These are phyloP conservation scores for Lentinula detonsa DNA, from an alignment of 768 basidiomycete genomes.

Conservation along the genomic window DNA sequence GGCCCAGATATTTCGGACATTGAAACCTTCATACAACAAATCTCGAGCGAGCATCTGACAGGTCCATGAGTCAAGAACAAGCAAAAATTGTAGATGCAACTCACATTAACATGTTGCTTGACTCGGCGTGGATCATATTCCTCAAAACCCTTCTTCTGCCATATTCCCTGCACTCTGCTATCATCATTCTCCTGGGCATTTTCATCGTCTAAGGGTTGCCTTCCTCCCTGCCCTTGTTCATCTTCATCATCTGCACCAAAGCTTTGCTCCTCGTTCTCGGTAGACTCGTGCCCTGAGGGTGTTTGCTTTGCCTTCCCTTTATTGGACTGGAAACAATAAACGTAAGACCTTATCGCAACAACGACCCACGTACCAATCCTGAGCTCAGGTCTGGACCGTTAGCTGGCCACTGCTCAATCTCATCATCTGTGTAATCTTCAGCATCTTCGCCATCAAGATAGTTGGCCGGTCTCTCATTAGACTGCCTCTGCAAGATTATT, in stretches of 20 bases:
- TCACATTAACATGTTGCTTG: background rate
- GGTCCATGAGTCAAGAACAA: background rate
- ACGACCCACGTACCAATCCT: no score
- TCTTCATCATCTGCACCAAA: background rate
- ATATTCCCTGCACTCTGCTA: background rate
- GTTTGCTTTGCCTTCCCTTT: no score
- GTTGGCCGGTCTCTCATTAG: no score
- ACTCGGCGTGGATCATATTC: background rate
- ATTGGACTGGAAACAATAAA: no score
- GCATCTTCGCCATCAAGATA: no score
- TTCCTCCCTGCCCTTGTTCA: background rate
- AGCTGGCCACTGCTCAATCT: no score
- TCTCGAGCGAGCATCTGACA: background rate
- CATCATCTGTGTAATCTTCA: no score
- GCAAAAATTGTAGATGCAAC: background rate
- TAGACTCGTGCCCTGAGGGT: no score
- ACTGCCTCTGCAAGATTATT: no score
- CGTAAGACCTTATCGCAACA: no score
- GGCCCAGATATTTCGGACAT: background rate
- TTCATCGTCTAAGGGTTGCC: background rate
- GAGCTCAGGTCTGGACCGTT: no score
- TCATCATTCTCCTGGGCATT: background rate
- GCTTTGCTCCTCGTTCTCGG: background rate
- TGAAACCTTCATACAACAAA: background rate
- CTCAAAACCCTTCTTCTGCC: background rate